Percentiles rank a stretch among this genome's conserved stretches.
phyloP scores from a whole-genome alignment of 495 filamentous ascomycete genomes.

The Beverwykella pulmonaria region DNA sequence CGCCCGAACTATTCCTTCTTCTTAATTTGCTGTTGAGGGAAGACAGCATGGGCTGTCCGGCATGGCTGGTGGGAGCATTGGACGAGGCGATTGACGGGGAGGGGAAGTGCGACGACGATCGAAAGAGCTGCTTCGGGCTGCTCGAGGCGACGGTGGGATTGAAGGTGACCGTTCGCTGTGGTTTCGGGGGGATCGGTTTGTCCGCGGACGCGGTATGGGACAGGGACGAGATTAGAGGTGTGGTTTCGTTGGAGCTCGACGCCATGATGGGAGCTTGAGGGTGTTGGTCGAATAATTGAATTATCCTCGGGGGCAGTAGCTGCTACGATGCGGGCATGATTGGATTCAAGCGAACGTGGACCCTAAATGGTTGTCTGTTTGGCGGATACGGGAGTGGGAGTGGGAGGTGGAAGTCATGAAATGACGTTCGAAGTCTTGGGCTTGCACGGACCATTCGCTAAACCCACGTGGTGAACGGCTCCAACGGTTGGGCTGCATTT shows the following conservation, averaged over 20 bases:
- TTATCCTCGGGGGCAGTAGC: neutral
- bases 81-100: conserved; percentile 30
- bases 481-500: conserved; percentile 5
- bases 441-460: neutral
- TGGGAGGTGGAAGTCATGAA: neutral
- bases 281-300: neutral
- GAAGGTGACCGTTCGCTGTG: conserved; percentile 67
- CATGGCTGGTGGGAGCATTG: conserved; percentile 35
- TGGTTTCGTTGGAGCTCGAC: conserved; percentile 38
- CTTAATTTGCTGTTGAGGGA: conserved; percentile 84
- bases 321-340: neutral
- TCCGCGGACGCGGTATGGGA: conserved; percentile 17
- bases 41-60: conserved; percentile 69
- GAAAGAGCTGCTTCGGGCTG: conserved; percentile 46
- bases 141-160: conserved; percentile 66
- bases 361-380: neutral
- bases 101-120: conserved; percentile 47
- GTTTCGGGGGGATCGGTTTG: conserved; percentile 33
- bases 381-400: neutral
- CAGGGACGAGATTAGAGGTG: conserved; percentile 39
- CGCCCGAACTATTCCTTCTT: conserved; percentile 78
- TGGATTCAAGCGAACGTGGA: neutral
- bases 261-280: conserved; percentile 14
- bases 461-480: neutral
- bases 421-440: conserved; percentile 3